These are phyloP conservation scores for Naematelia aurantialba DNA, from an alignment of 768 basidiomycete genomes.

Conservation along the genomic window DNA sequence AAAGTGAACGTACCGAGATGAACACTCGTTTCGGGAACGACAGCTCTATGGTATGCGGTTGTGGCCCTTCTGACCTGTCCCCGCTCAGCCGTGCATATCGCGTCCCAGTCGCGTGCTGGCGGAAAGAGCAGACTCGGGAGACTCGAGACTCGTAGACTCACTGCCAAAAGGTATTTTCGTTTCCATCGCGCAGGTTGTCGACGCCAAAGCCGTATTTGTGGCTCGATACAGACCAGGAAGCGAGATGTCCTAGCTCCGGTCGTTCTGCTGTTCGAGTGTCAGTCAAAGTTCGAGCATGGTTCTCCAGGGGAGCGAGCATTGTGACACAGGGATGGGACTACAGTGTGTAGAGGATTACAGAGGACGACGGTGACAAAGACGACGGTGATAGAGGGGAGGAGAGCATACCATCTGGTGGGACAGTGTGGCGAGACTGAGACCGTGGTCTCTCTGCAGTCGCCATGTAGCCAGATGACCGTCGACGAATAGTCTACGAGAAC, in stretches of 20 bases:
- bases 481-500: neutral
- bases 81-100: too few species aligned
- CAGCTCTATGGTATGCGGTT: constrained; percentile 91
- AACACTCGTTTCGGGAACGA: constrained; percentile 87
- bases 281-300: neutral
- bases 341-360: too few species aligned
- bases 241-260: constrained; percentile 66
- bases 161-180: constrained; percentile 98
- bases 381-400: neutral
- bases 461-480: neutral
- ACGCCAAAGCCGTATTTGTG: constrained; percentile 95
- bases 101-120: too few species aligned
- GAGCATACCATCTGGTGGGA: neutral
- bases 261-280: constrained; percentile 15
- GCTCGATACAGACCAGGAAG: constrained; percentile 93
- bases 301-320: too few species aligned
- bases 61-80: constrained; percentile 72
- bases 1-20: constrained; percentile 63
- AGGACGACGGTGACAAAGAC: too few species aligned
- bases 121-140: neutral
- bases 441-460: neutral
- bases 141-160: constrained; percentile 50
- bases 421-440: neutral
- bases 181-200: constrained; percentile 81
- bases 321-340: too few species aligned